Evolutionary conservation across 1,139 yeast species (phyloP).

Genomic region (Kurtzmaniella quercitrusa): DNA sequence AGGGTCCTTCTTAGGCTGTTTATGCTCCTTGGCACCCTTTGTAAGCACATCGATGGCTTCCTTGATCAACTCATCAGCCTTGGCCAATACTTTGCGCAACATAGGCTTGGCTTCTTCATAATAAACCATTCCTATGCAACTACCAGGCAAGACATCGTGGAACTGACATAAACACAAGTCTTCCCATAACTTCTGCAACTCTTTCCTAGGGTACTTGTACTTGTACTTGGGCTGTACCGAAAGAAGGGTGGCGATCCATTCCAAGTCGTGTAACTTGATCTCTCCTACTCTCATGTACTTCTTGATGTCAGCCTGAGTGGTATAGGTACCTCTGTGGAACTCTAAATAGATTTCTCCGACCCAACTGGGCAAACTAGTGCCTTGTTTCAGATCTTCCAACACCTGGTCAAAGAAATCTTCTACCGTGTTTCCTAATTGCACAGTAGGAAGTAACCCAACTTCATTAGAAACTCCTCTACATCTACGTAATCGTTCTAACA

Average conservation of each 20-base stretch:
- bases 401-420: slow-evolving; percentile 75
- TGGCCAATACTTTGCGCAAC: slow-evolving; percentile 53
- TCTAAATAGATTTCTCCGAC: slow-evolving; percentile 91
- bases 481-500: slow-evolving; percentile 88
- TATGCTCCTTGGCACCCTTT: no score
- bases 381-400: slow-evolving; percentile 58
- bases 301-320: slow-evolving; percentile 86
- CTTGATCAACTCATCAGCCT: slow-evolving; percentile 49
- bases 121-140: slow-evolving; percentile 89
- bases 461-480: slow-evolving; percentile 84
- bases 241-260: slow-evolving; percentile 73
- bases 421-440: slow-evolving; percentile 71
- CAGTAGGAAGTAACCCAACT: slow-evolving; percentile 76
- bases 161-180: slow-evolving; percentile 86
- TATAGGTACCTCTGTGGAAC: slow-evolving; percentile 95
- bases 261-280: slow-evolving; percentile 77
- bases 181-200: slow-evolving; percentile 77
- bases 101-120: slow-evolving; percentile 86
- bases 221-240: slow-evolving; percentile 45
- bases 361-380: slow-evolving; percentile 76
- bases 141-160: slow-evolving; percentile 95
- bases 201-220: slow-evolving; percentile 67
- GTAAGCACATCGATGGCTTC: slow-evolving; percentile 38
- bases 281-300: slow-evolving; percentile 78
- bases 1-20: slow-evolving; percentile 7